Percentiles rank a stretch among this genome's conserved stretches.
These are phyloP conservation scores for Dactylellina leptospora DNA, from an alignment of 2,329 filamentous ascomycete species.

Conservation along the genomic window DNA sequence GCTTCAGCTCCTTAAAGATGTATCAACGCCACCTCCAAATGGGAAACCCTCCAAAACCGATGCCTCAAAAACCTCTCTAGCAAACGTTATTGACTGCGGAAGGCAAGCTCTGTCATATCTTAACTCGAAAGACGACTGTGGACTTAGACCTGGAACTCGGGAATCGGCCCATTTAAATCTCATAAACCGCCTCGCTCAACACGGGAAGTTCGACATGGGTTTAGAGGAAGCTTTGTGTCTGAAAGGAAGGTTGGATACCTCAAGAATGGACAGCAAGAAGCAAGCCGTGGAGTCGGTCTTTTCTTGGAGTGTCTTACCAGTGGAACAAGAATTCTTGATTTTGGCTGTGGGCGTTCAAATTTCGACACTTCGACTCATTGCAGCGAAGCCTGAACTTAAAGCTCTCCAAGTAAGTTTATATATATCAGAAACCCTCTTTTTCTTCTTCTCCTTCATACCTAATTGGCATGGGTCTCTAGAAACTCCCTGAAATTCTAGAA, in stretches of 20 bases:
- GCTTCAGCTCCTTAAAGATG: conserved; percentile 43
- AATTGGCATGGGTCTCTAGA: conserved; percentile 6
- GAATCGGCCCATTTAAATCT: conserved; percentile 48
- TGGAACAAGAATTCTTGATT: conserved; percentile 24
- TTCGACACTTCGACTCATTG: conserved; percentile 27
- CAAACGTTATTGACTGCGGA: conserved; percentile 45
- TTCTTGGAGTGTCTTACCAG: conserved; percentile 18
- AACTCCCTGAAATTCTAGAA: conserved; percentile 30
- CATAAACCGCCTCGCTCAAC: conserved; percentile 43
- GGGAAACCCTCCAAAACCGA: conserved; percentile 21
- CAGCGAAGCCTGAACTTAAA: conserved; percentile 27
- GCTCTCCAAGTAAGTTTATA: conserved; percentile 20
- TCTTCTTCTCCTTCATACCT: conserved; percentile 1
- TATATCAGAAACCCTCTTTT: neutral
- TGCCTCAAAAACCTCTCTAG: conserved; percentile 30
- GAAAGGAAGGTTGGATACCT: conserved; percentile 22
- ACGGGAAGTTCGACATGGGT: conserved; percentile 36
- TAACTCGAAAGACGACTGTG: conserved; percentile 31
- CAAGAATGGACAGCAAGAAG: conserved; percentile 17
- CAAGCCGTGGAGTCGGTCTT: conserved; percentile 23
- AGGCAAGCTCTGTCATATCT: conserved; percentile 38
- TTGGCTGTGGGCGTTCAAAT: conserved; percentile 39
- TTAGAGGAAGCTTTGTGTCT: conserved; percentile 37
- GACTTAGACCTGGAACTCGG: conserved; percentile 33
- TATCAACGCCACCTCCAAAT: neutral